Evolutionary conservation across 345 rosid species (phyloP).

Genomic region (Hevea brasiliensis): DNA sequence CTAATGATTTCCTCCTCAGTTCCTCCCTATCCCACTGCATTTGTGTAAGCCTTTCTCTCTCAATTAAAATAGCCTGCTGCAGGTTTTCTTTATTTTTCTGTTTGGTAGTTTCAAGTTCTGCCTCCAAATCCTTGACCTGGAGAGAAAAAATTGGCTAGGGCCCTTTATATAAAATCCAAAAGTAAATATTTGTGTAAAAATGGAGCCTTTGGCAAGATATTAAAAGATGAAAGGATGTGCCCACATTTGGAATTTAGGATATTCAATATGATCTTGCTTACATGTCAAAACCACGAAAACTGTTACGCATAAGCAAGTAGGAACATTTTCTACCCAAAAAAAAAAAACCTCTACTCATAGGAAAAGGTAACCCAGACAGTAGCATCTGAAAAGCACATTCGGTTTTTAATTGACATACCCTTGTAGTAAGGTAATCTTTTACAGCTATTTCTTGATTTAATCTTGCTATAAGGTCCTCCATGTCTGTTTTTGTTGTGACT

Average conservation of each 20-base stretch:
- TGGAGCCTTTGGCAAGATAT: not conserved
- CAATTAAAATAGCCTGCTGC: constrained; percentile 81
- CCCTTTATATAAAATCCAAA: constrained; percentile 1
- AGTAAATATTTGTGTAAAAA: not conserved
- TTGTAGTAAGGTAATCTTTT: constrained; percentile 80
- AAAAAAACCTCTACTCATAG: no score
- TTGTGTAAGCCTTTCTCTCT: constrained; percentile 84
- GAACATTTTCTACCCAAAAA: not conserved
- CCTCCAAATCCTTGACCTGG: constrained; percentile 94
- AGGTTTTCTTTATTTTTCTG: constrained; percentile 87
- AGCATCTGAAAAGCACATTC: not conserved
- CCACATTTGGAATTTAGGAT: no score
- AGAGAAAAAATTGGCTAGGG: constrained; percentile 21
- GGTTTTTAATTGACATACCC: constrained; percentile 43
- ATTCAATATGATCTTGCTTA: not conserved
- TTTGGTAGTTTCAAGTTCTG: constrained; percentile 83
- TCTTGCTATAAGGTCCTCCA: constrained; percentile 95
- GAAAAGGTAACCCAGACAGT: not conserved
- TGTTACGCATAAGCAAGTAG: not conserved
- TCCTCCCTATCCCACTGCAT: constrained; percentile 99
- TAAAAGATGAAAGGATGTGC: not conserved
- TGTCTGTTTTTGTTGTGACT: constrained; percentile 82
- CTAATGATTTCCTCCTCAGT: constrained; percentile 71
- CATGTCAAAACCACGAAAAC: not conserved
- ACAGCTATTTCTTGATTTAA: constrained; percentile 87